A percentile compares a stretch with the other conserved stretches of the same genome.
Evolutionary conservation across 495 filamentous ascomycete genomes (phyloP).

Genomic region (Cudoniella acicularis): DNA sequence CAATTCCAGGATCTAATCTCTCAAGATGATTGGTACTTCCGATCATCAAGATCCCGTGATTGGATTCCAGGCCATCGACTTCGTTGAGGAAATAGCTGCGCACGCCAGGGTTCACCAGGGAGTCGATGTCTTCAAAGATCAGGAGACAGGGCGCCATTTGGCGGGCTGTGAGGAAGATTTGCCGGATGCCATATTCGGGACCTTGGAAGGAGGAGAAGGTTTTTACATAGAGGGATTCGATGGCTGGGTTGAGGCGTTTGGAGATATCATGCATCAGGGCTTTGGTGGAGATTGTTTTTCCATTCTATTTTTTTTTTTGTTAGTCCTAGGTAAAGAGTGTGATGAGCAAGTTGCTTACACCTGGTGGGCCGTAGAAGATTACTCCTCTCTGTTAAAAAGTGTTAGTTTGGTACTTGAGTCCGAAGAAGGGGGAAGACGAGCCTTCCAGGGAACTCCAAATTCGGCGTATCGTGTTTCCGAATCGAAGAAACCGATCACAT

Average conservation of each 20-base stretch:
- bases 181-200: slow-evolving; percentile 40
- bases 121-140: slow-evolving; percentile 67
- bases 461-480: slow-evolving; percentile 46
- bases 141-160: slow-evolving; percentile 47
- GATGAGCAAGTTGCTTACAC: slow-evolving; percentile 21
- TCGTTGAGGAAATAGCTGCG: slow-evolving; percentile 69
- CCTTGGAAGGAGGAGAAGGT: slow-evolving; percentile 36
- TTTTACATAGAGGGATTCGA: slow-evolving; percentile 55
- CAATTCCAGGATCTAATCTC: slow-evolving; percentile 56
- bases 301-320: slow-evolving; percentile 49
- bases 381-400: slow-evolving; percentile 37
- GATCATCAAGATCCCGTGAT: slow-evolving; percentile 64
- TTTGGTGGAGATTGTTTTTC: slow-evolving; percentile 68
- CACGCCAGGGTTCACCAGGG: slow-evolving; percentile 47
- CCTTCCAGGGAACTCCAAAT: slow-evolving; percentile 63
- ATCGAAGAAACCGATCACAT: slow-evolving; percentile 59
- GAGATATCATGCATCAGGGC: slow-evolving; percentile 59
- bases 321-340: not conserved
- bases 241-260: slow-evolving; percentile 26
- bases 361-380: slow-evolving; percentile 57
- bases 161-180: slow-evolving; percentile 49
- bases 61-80: slow-evolving; percentile 63
- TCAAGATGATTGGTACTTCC: slow-evolving; percentile 62
- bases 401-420: not conserved
- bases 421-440: not conserved